Evolutionary conservation across 768 basidiomycete species (phyloP).

Genomic region (Termitomyces sp.): DNA sequence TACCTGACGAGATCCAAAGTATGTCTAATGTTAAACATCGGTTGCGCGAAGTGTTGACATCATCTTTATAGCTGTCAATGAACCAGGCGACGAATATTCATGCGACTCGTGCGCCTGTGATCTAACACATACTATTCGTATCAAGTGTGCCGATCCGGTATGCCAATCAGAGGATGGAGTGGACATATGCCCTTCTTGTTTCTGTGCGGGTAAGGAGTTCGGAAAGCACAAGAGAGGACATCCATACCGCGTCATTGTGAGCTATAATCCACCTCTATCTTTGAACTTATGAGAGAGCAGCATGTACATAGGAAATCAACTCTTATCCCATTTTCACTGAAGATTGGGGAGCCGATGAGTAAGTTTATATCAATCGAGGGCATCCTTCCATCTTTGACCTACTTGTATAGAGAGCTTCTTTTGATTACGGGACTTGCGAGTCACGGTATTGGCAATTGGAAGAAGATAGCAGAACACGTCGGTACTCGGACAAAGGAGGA

Average conservation of each 20-base stretch:
- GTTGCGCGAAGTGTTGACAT: constrained; percentile 1
- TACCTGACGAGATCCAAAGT: constrained; percentile 67
- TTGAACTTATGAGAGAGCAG: not conserved
- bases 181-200: constrained; percentile 91
- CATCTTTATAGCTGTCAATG: constrained; percentile 56
- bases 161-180: constrained; percentile 71
- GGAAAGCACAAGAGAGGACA: constrained; percentile 82
- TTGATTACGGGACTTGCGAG: constrained; percentile 84
- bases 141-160: constrained; percentile 86
- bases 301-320: constrained; percentile 72
- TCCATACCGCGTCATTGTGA: constrained; percentile 87
- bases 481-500: constrained; percentile 94
- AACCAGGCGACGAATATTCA: constrained; percentile 78
- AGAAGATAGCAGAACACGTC: constrained; percentile 91
- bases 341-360: constrained; percentile 99
- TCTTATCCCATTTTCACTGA: constrained; percentile 93
- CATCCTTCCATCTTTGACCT: not conserved
- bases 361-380: constrained; percentile 19
- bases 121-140: constrained; percentile 93
- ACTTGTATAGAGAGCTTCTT: constrained; percentile 70
- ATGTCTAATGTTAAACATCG: constrained; percentile 18
- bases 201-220: constrained; percentile 89
- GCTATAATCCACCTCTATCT: constrained; percentile 17
- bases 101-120: constrained; percentile 86
- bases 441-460: constrained; percentile 95